Evolutionary conservation across 2,329 filamentous ascomycete species (phyloP), one percentile per base, ranked within the genome.

Genomic region (Alternaria viburni): DNA sequence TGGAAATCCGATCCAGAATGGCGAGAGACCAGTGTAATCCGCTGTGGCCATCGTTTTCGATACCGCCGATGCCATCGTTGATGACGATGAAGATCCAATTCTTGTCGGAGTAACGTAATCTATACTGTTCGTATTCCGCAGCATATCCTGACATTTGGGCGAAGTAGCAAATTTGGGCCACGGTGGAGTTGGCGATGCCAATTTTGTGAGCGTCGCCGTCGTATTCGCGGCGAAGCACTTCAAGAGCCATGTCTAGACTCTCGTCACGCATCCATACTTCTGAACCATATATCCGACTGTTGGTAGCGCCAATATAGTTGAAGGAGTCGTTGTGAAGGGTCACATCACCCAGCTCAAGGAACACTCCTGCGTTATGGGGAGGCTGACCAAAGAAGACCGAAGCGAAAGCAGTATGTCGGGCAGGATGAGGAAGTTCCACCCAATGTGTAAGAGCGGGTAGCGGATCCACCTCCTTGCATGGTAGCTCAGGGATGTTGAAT

Each of bases 11-110:
- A 47, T 76, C 62, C 17, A 75, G 17, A 10, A 50, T 59, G 3
- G 74, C 32, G 12, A 77, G 61, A 0, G 69, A 66, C 74, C 74
- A 77, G 49, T 77, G 74, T 4, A 30, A 23, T 3, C 72, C 72
- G 10, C 41, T 46, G 5, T 19, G 13, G 6, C 66, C 68, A 11
- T 46, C 36, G 10, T 41, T 61, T 3, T 41, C 52, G 7, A 54
- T 15, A 1, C 30, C 56, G 9, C 44, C 58, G 19, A 69, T 63
- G 6, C 62, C 74, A 58, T 76, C 66, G 58, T 75, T 76, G 52
- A 74, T 49, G 9, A 70, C 62, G 12, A 77, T 28, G 46, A 77
- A 70, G 13, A 77, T 76, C 66, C 66, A 76, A 6, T 55, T 54
- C 54, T 67, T 69, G 52, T 67, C 50, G 0, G 50, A 13, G 15